A percentile compares a stretch with the other conserved stretches of the same genome.
Conservation (phyloP, 257 asterid genomes). For the Jasminum sambac region DNA sequence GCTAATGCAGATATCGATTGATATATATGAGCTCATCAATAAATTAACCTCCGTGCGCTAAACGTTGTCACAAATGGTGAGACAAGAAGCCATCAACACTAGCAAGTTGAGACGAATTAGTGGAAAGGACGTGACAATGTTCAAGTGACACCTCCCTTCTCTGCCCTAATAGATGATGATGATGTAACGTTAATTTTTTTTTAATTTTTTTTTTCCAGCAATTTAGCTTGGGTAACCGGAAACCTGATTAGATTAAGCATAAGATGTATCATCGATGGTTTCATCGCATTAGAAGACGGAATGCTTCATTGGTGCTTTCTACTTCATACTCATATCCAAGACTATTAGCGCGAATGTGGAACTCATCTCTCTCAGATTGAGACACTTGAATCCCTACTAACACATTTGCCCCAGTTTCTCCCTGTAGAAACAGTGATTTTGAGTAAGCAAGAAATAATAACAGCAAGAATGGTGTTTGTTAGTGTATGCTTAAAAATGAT, state of each 20-base stretch:
- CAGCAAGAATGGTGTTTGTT: neutral
- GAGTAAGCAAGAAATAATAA: neutral
- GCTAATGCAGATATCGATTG: neutral
- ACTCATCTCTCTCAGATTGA: constrained; percentile 61
- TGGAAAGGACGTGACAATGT: too few relatives aligned
- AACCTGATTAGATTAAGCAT: neutral
- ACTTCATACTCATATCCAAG: constrained; percentile 77
- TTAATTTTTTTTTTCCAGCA: neutral
- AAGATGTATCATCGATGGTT: neutral
- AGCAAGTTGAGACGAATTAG: neutral
- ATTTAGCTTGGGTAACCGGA: neutral
- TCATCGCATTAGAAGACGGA: constrained; percentile 77
- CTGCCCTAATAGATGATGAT: neutral
- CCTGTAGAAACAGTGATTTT: constrained; percentile 39
- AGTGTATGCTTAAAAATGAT: neutral
- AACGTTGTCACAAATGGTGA: neutral
- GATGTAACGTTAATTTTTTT: too few relatives aligned
- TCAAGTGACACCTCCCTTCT: neutral
- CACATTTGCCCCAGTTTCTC: constrained; percentile 95
- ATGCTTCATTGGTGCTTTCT: constrained; percentile 69
- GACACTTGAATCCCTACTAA: constrained; percentile 89
- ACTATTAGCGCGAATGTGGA: constrained; percentile 51
- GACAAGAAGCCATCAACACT: neutral
- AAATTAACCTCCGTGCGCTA: neutral
- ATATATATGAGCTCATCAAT: neutral